Percentiles rank a stretch among this genome's conserved stretches.
Evolutionary conservation across 2,329 filamentous ascomycete genomes (phyloP).

Genomic region (Phoma sp.): DNA sequence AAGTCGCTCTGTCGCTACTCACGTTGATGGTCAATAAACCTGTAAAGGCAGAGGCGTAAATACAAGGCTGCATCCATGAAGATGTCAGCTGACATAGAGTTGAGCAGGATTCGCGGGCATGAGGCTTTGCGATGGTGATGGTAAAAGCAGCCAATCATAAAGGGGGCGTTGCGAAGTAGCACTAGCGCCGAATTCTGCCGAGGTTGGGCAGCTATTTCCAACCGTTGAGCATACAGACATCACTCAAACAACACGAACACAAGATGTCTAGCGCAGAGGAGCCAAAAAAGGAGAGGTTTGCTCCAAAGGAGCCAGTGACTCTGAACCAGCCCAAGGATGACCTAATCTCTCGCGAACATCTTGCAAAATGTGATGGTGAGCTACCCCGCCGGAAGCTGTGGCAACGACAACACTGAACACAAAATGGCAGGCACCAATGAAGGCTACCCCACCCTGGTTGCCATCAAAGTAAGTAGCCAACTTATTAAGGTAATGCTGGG

Average conservation of each 20-base stretch:
- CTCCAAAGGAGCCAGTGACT: slow-evolving; percentile 76
- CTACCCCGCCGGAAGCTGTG: slow-evolving; percentile 9
- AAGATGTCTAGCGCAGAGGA: slow-evolving; percentile 43
- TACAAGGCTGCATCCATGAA: not conserved
- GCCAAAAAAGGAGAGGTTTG: slow-evolving; percentile 65
- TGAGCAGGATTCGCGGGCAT: not conserved
- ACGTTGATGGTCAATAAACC: slow-evolving; percentile 55
- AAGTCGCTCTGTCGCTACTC: slow-evolving; percentile 60
- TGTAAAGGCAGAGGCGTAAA: slow-evolving; percentile 26
- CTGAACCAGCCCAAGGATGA: slow-evolving; percentile 88
- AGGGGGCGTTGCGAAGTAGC: not conserved
- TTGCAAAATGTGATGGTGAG: slow-evolving; percentile 84
- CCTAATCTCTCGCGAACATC: slow-evolving; percentile 78
- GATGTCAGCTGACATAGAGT: not conserved
- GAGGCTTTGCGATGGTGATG: not conserved
- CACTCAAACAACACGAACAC: slow-evolving; percentile 8
- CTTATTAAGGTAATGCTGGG: not conserved
- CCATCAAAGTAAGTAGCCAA: slow-evolving; percentile 59
- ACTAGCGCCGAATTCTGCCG: slow-evolving; percentile 7
- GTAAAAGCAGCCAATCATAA: slow-evolving; percentile 1
- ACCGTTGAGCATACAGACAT: slow-evolving; percentile 5
- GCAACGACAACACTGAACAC: slow-evolving; percentile 1
- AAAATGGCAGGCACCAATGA: slow-evolving; percentile 65
- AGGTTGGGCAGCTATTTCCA: not conserved
- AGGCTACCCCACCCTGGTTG: slow-evolving; percentile 64